These are phyloP conservation scores for Arxiozyma slooffiae DNA, from an alignment of 1,139 yeast genomes.

Conservation along the genomic window DNA sequence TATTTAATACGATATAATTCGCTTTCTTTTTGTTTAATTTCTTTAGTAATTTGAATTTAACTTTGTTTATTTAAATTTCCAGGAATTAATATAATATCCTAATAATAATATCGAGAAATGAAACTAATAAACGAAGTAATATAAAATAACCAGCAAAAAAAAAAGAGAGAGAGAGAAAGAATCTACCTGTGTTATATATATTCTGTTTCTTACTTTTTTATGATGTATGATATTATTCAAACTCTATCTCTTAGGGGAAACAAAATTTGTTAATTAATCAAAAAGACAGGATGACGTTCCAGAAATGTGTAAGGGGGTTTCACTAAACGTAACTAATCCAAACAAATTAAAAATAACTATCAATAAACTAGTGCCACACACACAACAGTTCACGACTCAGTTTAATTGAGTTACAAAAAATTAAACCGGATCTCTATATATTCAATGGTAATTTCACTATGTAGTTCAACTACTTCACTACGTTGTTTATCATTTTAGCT, in stretches of 20 bases:
- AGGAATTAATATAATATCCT: not conserved
- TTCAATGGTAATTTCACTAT: too few relatives aligned
- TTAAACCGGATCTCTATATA: too few relatives aligned
- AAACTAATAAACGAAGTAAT: too few relatives aligned
- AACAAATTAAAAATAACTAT: too few relatives aligned
- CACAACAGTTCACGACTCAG: not conserved
- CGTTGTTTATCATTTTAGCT: not conserved
- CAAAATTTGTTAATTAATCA: too few relatives aligned
- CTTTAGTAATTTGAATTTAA: not conserved
- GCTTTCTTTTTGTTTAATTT: not conserved
- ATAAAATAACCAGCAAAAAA: too few relatives aligned
- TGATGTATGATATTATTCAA: too few relatives aligned
- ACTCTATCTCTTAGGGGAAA: too few relatives aligned
- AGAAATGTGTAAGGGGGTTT: not conserved
- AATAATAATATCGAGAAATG: not conserved
- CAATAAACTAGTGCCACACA: not conserved
- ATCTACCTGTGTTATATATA: too few relatives aligned
- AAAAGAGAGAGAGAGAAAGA: too few relatives aligned
- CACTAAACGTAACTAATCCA: not conserved
- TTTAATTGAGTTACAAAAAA: not conserved
- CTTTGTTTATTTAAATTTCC: not conserved
- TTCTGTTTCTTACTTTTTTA: too few relatives aligned
- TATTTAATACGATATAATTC: not conserved
- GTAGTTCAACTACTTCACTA: not conserved
- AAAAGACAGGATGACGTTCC: not conserved